These are phyloP conservation scores for Henckelia pumila DNA, from an alignment of 257 asterid species.

Conservation along the genomic window DNA sequence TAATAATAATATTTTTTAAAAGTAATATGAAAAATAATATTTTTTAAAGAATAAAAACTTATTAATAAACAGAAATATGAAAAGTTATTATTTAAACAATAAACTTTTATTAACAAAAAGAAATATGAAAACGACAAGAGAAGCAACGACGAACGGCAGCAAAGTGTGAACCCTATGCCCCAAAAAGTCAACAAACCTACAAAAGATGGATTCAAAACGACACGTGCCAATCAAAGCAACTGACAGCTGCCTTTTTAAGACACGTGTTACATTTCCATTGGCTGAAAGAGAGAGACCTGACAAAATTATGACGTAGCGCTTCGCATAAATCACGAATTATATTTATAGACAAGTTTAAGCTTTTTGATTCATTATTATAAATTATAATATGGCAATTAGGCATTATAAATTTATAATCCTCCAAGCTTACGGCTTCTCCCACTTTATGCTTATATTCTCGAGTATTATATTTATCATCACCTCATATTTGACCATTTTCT, in stretches of 20 bases:
- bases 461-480: too few relatives aligned
- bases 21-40: too few relatives aligned
- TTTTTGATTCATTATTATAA: too few relatives aligned
- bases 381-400: not conserved
- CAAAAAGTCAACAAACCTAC: constrained; percentile 28
- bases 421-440: too few relatives aligned
- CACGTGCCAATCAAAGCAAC: constrained; percentile 30
- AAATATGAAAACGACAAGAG: constrained; percentile 26
- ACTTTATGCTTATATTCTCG: too few relatives aligned
- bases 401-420: too few relatives aligned
- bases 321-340: too few relatives aligned
- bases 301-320: not conserved
- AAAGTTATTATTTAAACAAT: too few relatives aligned
- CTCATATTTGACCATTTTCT: too few relatives aligned
- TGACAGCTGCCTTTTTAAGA: constrained; percentile 19
- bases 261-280: not conserved
- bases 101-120: too few relatives aligned
- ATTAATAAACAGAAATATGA: constrained; percentile 4
- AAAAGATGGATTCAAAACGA: constrained; percentile 3
- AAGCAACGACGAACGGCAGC: constrained; percentile 8
- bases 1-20: too few relatives aligned
- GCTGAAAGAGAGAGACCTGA: not conserved
- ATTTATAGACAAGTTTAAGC: not conserved
- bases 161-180: constrained; percentile 29
- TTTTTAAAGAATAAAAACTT: too few relatives aligned